Percentiles rank a stretch among this genome's conserved stretches.
phyloP scores from a whole-genome alignment of 441 rosid species.

The Corymbia citriodora region DNA sequence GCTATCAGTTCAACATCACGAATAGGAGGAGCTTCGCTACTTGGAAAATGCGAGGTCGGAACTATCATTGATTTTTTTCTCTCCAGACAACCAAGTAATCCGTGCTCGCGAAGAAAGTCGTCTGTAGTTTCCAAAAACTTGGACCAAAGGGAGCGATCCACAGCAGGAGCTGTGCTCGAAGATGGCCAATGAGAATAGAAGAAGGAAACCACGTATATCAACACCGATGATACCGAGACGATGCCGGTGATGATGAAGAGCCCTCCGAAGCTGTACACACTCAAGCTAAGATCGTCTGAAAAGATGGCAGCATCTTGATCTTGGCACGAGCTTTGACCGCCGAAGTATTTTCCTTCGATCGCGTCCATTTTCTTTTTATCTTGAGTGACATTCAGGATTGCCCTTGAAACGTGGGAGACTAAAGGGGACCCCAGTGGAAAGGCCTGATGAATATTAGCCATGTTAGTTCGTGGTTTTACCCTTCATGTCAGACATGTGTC shows the following conservation, averaged over 20 bases:
- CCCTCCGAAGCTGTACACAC: slow-evolving; percentile 33
- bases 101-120: not conserved
- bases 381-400: slow-evolving; percentile 35
- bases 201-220: slow-evolving; percentile 8
- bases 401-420: slow-evolving; percentile 32
- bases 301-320: slow-evolving; percentile 4
- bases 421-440: slow-evolving; percentile 37
- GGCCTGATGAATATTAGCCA: slow-evolving; percentile 14
- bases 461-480: not conserved
- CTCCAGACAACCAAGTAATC: not conserved
- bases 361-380: slow-evolving; percentile 1
- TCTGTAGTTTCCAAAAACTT: not conserved
- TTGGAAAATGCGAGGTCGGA: not conserved
- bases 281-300: slow-evolving; percentile 17
- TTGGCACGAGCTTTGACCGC: slow-evolving; percentile 1
- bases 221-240: slow-evolving; percentile 24
- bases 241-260: slow-evolving; percentile 38
- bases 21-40: not conserved
- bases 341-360: not conserved
- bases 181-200: not conserved
- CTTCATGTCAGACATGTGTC: not conserved
- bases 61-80: not conserved
- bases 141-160: not conserved
- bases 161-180: not conserved
- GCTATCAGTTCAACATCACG: not conserved